Evolutionary conservation across 2,329 filamentous ascomycete species (phyloP).

Genomic region (Tolypocladium paradoxum): DNA sequence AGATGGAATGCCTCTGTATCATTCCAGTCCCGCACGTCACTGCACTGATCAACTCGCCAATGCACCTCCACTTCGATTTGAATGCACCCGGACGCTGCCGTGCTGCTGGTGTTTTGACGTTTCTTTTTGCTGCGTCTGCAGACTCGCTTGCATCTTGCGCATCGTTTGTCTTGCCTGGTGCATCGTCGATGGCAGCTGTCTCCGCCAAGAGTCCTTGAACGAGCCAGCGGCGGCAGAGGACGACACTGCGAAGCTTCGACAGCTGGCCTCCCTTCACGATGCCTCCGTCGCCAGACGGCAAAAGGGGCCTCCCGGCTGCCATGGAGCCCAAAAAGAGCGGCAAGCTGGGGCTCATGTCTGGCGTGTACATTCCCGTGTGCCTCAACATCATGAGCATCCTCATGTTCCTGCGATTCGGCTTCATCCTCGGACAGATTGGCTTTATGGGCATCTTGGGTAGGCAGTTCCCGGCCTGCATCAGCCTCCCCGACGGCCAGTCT

Average conservation of each 20-base stretch:
- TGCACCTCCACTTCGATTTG: too few relatives aligned
- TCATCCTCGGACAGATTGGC: slow-evolving; percentile 72
- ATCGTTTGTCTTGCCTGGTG: neutral
- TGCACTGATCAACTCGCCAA: neutral
- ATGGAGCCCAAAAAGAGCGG: slow-evolving; percentile 30
- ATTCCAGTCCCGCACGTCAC: neutral
- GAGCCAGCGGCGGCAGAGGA: too few relatives aligned
- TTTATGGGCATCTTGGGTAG: slow-evolving; percentile 69
- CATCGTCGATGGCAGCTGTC: neutral
- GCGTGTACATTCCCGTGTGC: slow-evolving; percentile 80
- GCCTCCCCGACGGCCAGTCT: neutral
- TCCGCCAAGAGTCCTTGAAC: neutral
- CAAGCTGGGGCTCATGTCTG: slow-evolving; percentile 68
- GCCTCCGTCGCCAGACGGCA: slow-evolving; percentile 6
- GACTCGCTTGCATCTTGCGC: neutral
- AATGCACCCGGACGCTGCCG: neutral
- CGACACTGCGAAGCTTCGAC: neutral
- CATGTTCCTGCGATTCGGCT: slow-evolving; percentile 84
- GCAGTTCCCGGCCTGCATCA: slow-evolving; percentile 11
- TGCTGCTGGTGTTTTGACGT: neutral
- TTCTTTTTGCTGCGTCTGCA: neutral
- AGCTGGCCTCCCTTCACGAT: neutral
- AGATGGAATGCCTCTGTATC: neutral
- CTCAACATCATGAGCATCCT: slow-evolving; percentile 83
- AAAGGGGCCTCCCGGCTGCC: slow-evolving; percentile 6